Percentiles rank a stretch among this genome's conserved stretches.
phyloP scores from a whole-genome alignment of 306 rosid species.

The Echinosophora koreensis region DNA sequence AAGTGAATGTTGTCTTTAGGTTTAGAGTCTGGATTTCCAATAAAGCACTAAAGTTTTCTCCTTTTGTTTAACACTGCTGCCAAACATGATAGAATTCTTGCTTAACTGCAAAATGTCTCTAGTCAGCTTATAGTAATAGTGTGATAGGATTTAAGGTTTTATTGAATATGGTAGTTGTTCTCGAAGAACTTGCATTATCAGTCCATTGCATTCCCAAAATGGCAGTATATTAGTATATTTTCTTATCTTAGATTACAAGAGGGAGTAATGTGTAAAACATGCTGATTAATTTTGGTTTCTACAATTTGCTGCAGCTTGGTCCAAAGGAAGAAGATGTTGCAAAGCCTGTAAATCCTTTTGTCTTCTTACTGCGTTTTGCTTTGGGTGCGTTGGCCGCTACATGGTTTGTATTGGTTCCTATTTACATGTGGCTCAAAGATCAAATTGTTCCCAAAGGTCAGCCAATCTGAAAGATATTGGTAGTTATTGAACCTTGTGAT shows the following conservation, averaged over 20 bases:
- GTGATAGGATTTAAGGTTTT: slow-evolving; percentile 12
- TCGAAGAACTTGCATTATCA: neutral
- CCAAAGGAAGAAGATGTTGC: slow-evolving; percentile 91
- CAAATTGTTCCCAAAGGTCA: slow-evolving; percentile 86
- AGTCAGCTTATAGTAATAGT: slow-evolving; percentile 6
- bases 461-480: slow-evolving; percentile 65
- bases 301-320: slow-evolving; percentile 77
- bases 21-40: neutral
- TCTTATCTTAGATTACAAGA: slow-evolving; percentile 23
- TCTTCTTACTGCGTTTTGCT: slow-evolving; percentile 67
- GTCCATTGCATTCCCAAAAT: slow-evolving; percentile 23
- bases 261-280: slow-evolving; percentile 25
- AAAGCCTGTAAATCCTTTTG: slow-evolving; percentile 65
- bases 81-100: slow-evolving; percentile 28
- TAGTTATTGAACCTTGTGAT: slow-evolving; percentile 42
- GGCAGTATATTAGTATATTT: slow-evolving; percentile 7
- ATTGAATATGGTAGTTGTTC: neutral
- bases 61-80: slow-evolving; percentile 28
- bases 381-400: slow-evolving; percentile 87
- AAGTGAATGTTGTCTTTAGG: slow-evolving; percentile 21
- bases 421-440: slow-evolving; percentile 95
- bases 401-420: slow-evolving; percentile 80
- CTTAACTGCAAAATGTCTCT: slow-evolving; percentile 15
- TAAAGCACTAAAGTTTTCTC: neutral
- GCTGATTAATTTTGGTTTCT: slow-evolving; percentile 42